Conservation (phyloP, 345 rosid species). For the Salix suchowensis region DNA sequence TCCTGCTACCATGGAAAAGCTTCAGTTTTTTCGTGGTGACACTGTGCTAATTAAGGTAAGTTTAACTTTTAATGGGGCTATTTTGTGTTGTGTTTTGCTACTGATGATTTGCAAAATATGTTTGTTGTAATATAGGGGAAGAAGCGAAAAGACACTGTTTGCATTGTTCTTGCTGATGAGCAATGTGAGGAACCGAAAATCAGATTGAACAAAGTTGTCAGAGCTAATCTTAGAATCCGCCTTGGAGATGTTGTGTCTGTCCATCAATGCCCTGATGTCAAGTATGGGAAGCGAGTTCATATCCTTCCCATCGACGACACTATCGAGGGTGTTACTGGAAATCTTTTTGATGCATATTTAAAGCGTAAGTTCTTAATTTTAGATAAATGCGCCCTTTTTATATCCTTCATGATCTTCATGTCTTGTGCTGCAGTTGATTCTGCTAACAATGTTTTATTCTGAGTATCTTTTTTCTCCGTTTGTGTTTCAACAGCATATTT, state of each 20-base stretch:
- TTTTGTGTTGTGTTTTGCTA: background rate
- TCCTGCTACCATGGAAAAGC: slow-evolving; percentile 34
- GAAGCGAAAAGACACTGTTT: slow-evolving; percentile 35
- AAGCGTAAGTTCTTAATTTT: slow-evolving; percentile 19
- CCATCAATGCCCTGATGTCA: slow-evolving; percentile 29
- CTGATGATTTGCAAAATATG: background rate
- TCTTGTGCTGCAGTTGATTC: background rate
- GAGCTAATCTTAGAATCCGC: slow-evolving; percentile 30
- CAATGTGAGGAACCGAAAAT: slow-evolving; percentile 29
- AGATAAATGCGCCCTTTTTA: too few species aligned
- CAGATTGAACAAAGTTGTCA: slow-evolving; percentile 33
- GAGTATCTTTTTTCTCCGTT: background rate
- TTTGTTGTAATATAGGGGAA: slow-evolving; percentile 23
- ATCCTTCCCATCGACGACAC: slow-evolving; percentile 38
- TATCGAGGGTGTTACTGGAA: slow-evolving; percentile 36
- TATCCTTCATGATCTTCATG: background rate
- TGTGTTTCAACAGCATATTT: slow-evolving; percentile 13
- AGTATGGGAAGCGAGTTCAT: slow-evolving; percentile 31
- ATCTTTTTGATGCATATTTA: slow-evolving; percentile 30
- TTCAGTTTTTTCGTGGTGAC: slow-evolving; percentile 31
- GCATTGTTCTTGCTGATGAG: slow-evolving; percentile 30
- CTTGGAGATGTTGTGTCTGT: slow-evolving; percentile 37
- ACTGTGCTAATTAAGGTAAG: slow-evolving; percentile 26
- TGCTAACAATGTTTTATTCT: background rate
- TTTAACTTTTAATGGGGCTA: background rate